These are phyloP conservation scores for Volvox carteri DNA, from an alignment of 163 green algal genomes.

Conservation along the genomic window DNA sequence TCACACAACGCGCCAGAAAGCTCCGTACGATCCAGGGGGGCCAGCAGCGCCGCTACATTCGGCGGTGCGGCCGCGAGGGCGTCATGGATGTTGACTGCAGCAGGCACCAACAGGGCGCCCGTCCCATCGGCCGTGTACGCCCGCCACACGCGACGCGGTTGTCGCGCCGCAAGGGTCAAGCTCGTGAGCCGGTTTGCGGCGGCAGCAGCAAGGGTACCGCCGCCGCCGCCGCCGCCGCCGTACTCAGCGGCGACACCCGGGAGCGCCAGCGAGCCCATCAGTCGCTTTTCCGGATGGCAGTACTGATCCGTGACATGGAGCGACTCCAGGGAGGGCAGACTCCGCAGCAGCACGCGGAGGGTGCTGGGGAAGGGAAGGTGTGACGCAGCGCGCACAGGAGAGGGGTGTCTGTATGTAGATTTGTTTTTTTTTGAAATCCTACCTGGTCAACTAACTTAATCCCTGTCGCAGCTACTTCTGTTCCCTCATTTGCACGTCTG, in stretches of 20 bases:
- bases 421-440: too few relatives aligned
- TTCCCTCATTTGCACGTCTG: not conserved
- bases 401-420: too few relatives aligned
- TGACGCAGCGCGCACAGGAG: not conserved
- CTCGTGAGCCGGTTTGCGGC: not conserved
- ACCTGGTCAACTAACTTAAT: too few relatives aligned
- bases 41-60: not conserved
- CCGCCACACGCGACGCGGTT: not conserved
- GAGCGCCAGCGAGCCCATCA: not conserved
- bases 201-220: not conserved
- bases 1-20: not conserved
- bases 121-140: not conserved
- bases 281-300: not conserved
- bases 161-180: conserved; percentile 15
- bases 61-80: not conserved
- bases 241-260: not conserved
- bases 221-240: too few relatives aligned
- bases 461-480: not conserved
- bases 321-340: conserved; percentile 35
- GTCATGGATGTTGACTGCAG: not conserved
- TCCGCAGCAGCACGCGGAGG: not conserved
- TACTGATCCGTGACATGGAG: conserved; percentile 40
- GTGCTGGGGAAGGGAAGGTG: not conserved
- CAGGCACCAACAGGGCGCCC: not conserved
- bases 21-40: not conserved